Percentiles rank a stretch among this genome's conserved stretches.
Evolutionary conservation across 768 basidiomycete species (phyloP).

Genomic region (Auricularia auricula-judae): DNA sequence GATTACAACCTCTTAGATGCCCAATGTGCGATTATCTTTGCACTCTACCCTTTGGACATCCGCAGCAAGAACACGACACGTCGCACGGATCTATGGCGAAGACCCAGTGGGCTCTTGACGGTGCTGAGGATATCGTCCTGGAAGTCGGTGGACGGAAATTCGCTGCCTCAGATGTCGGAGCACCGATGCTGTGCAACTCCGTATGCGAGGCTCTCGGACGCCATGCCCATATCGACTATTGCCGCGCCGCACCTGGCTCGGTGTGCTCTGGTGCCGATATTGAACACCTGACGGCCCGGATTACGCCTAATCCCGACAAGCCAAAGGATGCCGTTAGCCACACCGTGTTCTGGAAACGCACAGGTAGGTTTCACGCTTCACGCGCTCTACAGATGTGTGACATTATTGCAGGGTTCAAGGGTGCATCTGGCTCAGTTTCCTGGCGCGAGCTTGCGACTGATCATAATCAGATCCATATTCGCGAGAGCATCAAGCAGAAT

Average conservation of each 20-base stretch:
- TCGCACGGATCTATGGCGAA: slow-evolving; percentile 53
- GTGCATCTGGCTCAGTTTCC: slow-evolving; percentile 12
- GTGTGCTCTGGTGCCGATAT: slow-evolving; percentile 33
- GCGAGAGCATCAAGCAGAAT: slow-evolving; percentile 42
- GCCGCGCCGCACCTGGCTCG: slow-evolving; percentile 28
- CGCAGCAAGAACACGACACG: slow-evolving; percentile 52
- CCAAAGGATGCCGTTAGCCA: slow-evolving; percentile 48
- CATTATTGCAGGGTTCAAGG: slow-evolving; percentile 38
- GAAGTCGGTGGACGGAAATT: slow-evolving; percentile 46
- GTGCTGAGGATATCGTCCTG: slow-evolving; percentile 34
- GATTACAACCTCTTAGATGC: slow-evolving; percentile 26
- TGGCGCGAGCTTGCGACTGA: background rate
- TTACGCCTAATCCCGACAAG: slow-evolving; percentile 35
- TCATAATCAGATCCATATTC: slow-evolving; percentile 42
- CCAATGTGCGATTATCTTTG: slow-evolving; percentile 49
- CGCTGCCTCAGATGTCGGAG: slow-evolving; percentile 29
- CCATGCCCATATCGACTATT: slow-evolving; percentile 47
- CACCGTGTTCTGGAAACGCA: slow-evolving; percentile 44
- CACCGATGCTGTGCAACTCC: slow-evolving; percentile 53
- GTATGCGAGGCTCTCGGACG: slow-evolving; percentile 44
- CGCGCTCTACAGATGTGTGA: no score
- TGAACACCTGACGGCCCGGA: slow-evolving; percentile 32
- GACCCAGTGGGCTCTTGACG: slow-evolving; percentile 46
- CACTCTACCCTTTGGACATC: slow-evolving; percentile 44
- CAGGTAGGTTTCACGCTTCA: slow-evolving; percentile 26